A percentile compares a stretch with the other conserved stretches of the same genome.
Conservation (phyloP, 306 rosid species). For the Cicer arietinum region DNA sequence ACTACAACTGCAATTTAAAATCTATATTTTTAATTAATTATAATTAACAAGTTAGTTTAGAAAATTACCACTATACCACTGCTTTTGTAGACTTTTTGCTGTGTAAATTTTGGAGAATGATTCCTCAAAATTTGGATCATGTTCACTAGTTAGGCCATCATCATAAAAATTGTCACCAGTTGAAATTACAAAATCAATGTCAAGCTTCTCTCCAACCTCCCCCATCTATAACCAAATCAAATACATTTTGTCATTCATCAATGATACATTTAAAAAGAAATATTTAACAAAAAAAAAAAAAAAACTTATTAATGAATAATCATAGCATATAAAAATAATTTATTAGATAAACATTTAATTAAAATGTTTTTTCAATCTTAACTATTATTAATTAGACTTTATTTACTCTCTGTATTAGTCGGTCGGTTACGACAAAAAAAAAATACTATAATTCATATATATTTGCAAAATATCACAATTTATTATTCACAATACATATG, state of each 20-base stretch:
- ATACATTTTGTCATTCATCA: background rate
- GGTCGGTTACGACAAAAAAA: too few species aligned
- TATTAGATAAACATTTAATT: background rate
- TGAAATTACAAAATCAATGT: conserved; percentile 59
- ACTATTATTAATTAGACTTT: too few species aligned
- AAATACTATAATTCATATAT: too few species aligned
- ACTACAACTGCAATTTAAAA: background rate
- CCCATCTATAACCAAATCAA: conserved; percentile 55
- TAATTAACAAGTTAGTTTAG: conserved; percentile 27
- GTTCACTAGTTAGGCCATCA: conserved; percentile 48
- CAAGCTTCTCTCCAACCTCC: conserved; percentile 55
- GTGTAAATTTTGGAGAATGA: conserved; percentile 58
- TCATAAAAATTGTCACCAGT: conserved; percentile 71
- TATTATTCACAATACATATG: background rate
- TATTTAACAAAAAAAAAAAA: background rate
- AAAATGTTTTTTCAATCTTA: background rate
- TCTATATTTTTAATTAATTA: background rate
- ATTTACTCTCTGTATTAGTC: too few species aligned
- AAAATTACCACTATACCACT: conserved; percentile 63
- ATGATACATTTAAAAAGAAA: too few species aligned
- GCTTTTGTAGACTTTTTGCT: conserved; percentile 55
- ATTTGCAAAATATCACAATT: background rate
- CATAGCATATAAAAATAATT: background rate
- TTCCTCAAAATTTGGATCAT: conserved; percentile 54
- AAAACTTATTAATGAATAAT: background rate